These are phyloP conservation scores for Trichoderma brevicompactum DNA, from an alignment of 2,329 filamentous ascomycete genomes.

Conservation along the genomic window DNA sequence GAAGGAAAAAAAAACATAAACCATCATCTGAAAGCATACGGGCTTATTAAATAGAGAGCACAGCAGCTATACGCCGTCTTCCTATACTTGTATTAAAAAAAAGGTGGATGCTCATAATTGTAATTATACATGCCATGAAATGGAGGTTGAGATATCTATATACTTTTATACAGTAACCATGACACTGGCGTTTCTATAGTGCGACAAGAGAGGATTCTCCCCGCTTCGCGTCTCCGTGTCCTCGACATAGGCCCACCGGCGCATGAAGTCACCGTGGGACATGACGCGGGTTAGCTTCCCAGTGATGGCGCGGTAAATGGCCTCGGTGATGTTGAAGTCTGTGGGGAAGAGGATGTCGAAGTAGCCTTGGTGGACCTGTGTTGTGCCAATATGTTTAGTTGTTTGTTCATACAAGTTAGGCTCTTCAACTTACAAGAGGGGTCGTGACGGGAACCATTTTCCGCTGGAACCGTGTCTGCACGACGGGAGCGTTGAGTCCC, in stretches of 20 bases:
- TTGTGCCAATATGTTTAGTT: background rate
- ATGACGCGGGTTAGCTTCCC: slow-evolving; percentile 86
- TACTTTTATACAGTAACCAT: slow-evolving; percentile 74
- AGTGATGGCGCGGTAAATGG: slow-evolving; percentile 90
- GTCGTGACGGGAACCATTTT: slow-evolving; percentile 88
- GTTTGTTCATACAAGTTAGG: background rate
- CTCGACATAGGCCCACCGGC: slow-evolving; percentile 85
- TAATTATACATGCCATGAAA: slow-evolving; percentile 7
- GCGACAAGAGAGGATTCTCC: slow-evolving; percentile 88
- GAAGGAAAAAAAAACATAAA: background rate
- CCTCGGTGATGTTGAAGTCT: slow-evolving; percentile 87
- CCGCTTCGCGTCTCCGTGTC: slow-evolving; percentile 87
- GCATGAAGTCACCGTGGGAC: slow-evolving; percentile 89
- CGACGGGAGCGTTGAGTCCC: slow-evolving; percentile 90
- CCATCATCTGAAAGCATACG: background rate
- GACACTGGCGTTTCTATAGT: slow-evolving; percentile 95
- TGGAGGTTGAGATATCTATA: slow-evolving; percentile 28
- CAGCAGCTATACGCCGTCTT: background rate
- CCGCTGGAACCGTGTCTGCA: slow-evolving; percentile 90
- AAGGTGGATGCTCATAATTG: background rate
- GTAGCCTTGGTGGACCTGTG: slow-evolving; percentile 92
- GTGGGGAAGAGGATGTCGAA: slow-evolving; percentile 99
- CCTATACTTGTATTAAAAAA: background rate
- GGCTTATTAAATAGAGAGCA: background rate
- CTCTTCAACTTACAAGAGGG: slow-evolving; percentile 70